Base-by-base conservation (phyloP, 2,329 filamentous ascomycete species). In the Talaromyces sp. region DNA sequence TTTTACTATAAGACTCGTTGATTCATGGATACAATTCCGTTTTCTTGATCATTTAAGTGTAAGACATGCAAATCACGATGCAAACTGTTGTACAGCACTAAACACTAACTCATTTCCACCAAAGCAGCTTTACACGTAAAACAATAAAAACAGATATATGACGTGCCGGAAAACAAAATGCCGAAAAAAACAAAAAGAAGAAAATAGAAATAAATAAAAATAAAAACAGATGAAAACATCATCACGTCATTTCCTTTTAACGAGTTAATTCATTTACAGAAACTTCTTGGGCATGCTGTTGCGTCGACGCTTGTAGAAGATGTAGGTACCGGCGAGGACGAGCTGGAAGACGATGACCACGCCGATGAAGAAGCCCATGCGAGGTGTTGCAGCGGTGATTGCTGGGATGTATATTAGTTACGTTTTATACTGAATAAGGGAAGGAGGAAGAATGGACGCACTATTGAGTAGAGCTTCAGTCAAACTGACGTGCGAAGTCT, bases 221-320 rank as follows among this genome's bases (percentile, higher is more conserved):
- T 8, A 26, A 3, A n/a, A 29, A 52, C 9, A 19, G 49, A 52
- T 27, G 24, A 19, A 55, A 55, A 35, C 38, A 55, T 55, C 53
- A 55, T 41, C 53, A 52, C 49, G 19, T 29, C 49, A 29, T 52
- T 46, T 52, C 49, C 26, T 29, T 29, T 52, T 52, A 52, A 10
- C 24, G 14, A n/a, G 53, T 17, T 14, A 38, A 19, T 26, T 38
- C 19, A 55, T 62, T 72, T 80, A 96, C 72, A 96, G 78, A 75
- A 92, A 97, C 79, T 97, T 97, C 83, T 96, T 96, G n/a, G 91
- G 91, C 74, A 86, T 85, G 64, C 82, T 86, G 43, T 84, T 82
- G 76, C 88, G 85, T 70, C 89, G 87, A 68, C 86, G 84, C 83
- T 96, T 96, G 78, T 96, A 96, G 62, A 87, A 72, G 41, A 91